phyloP scores from a whole-genome alignment of 441 rosid genomes.

The Capsella rubella region DNA sequence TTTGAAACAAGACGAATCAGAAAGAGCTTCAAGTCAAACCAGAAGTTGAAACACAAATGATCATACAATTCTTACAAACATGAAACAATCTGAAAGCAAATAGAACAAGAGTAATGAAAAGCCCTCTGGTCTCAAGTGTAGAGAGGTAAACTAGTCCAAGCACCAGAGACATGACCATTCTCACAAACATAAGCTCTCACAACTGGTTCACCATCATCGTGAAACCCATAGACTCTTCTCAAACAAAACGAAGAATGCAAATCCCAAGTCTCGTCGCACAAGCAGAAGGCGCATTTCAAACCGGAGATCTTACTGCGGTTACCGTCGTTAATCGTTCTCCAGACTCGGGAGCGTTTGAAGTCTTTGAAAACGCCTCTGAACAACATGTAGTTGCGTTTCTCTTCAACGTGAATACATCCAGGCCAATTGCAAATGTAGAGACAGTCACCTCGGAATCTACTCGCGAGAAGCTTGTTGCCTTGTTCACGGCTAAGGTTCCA shows the following conservation, averaged over 20 bases:
- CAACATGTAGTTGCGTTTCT: conserved; percentile 87
- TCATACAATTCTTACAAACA: not conserved
- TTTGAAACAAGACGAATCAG: not conserved
- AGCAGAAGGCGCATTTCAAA: conserved; percentile 82
- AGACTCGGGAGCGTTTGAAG: conserved; percentile 77
- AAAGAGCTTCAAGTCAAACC: not conserved
- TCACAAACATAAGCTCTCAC: conserved; percentile 99
- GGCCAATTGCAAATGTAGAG: conserved; percentile 94
- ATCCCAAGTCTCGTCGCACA: conserved; percentile 87
- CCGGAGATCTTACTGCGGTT: conserved; percentile 59
- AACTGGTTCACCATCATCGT: conserved; percentile 95
- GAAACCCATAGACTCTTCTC: conserved; percentile 78
- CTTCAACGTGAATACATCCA: conserved; percentile 80
- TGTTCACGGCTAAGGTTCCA: conserved; percentile 88
- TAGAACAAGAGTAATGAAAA: not conserved
- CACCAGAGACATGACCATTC: conserved; percentile 98
- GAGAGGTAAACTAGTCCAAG: conserved; percentile 85
- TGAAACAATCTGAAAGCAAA: not conserved
- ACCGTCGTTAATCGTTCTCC: conserved; percentile 90
- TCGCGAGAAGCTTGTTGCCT: conserved; percentile 87
- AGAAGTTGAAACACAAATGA: not conserved
- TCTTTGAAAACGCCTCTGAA: conserved; percentile 91
- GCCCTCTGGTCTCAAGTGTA: conserved; percentile 48
- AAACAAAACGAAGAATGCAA: conserved; percentile 90
- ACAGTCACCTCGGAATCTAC: conserved; percentile 87